Evolutionary conservation across 192 early-diverging fungal genomes (phyloP), one percentile per base, ranked within the genome.

Genomic region (Jimgerdemannia flammicorona): DNA sequence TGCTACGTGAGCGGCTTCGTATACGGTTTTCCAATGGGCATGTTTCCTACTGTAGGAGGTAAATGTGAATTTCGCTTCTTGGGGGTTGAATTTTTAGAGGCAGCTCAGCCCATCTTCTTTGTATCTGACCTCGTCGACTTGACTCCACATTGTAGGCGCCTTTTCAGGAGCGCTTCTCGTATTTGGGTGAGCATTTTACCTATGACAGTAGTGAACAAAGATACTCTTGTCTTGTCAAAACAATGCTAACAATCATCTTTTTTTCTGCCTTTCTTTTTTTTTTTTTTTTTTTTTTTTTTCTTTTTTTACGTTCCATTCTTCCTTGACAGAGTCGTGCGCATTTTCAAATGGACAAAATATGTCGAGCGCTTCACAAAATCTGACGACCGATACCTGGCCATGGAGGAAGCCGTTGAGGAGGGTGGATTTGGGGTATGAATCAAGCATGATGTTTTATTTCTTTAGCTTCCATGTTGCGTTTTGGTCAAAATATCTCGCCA

Each of bases 1-100:
- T 71, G 79, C 0, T 75, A 80, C 11, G 3, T 88, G 43, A 75
- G 76, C 29, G 87, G 87, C 3, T 88, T 88, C 71, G 82, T 89
- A n/a, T 88, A 81, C 74, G 84, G 84, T 2, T 83, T 88, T 70
- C 83, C 86, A 11, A 43, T 44, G 11, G 87, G 87, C 3, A 69
- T 88, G 40, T 43, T 87, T n/a, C 88, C 87, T 17, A 82, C 78
- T 1, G 78, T 79, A 41, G 65, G 72, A 8, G 87, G 87, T 43
- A 54, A 54, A 54, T 54, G 11, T 11, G 49, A 7, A 4, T 54
- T 54, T 54, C 11, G 49, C 49, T 54, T n/a, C n/a, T n/a, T n/a
- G n/a, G n/a, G n/a, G n/a, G n/a, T n/a, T n/a, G n/a, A n/a, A n/a
- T 11, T 54, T 11, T 54, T 54, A 7, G 49, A 7, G 49, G 66